Percentiles rank a stretch among this genome's conserved stretches.
phyloP scores from a whole-genome alignment of 2,329 filamentous ascomycete species.

The Penicillium paneum region DNA sequence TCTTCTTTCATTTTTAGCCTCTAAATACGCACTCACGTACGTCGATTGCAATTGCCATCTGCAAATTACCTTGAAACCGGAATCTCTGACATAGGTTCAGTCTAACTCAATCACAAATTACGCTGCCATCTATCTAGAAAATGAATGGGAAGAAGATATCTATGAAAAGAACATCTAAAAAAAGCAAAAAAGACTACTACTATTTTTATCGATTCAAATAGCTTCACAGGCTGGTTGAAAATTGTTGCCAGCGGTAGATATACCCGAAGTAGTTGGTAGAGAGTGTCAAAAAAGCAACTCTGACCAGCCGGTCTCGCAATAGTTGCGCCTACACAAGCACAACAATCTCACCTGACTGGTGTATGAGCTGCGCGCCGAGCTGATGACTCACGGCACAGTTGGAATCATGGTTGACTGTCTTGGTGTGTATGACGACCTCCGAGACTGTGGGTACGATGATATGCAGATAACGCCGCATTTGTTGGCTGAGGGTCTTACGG shows the following conservation, averaged over 20 bases:
- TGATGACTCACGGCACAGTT: constrained; percentile 30
- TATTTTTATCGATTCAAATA: too few species aligned
- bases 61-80: neutral
- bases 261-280: too few species aligned
- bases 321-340: constrained; percentile 12
- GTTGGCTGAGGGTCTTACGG: constrained; percentile 17
- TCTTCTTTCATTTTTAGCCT: neutral
- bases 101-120: neutral
- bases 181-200: too few species aligned
- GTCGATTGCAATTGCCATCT: neutral
- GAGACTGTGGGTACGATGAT: constrained; percentile 14
- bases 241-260: too few species aligned
- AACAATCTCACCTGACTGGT: constrained; percentile 22
- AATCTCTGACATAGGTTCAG: neutral
- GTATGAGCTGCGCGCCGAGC: constrained; percentile 29
- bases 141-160: too few species aligned
- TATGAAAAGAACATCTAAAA: too few species aligned
- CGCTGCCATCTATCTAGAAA: too few species aligned
- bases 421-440: constrained; percentile 24
- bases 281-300: neutral
- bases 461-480: constrained; percentile 25
- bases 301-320: constrained; percentile 17
- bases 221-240: too few species aligned
- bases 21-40: neutral
- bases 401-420: constrained; percentile 25